Percentiles rank a stretch among this genome's conserved stretches.
These are phyloP conservation scores for Scedosporium minutisporum DNA, from an alignment of 2,329 filamentous ascomycete species.

Conservation along the genomic window DNA sequence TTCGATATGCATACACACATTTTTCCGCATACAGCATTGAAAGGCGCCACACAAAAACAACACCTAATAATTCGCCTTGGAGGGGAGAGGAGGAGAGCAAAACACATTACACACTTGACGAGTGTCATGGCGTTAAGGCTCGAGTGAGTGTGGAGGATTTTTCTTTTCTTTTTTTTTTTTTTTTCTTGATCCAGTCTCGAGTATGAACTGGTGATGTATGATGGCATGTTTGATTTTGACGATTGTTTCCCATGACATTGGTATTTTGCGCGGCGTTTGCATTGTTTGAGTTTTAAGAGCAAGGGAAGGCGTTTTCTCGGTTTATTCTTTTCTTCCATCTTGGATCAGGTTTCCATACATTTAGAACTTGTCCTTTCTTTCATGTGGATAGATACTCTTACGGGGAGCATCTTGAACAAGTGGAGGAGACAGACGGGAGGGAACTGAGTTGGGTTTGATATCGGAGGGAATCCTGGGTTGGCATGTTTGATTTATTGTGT, in stretches of 20 bases:
- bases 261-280: background rate
- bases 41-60: background rate
- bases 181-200: too few species aligned
- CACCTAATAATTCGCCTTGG: background rate
- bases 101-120: background rate
- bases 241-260: conserved; percentile 1
- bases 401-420: too few species aligned
- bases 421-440: too few species aligned
- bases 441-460: too few species aligned
- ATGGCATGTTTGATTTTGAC: conserved; percentile 1
- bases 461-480: too few species aligned
- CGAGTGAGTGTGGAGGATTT: background rate
- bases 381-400: too few species aligned
- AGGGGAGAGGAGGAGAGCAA: background rate
- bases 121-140: background rate
- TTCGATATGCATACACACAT: background rate
- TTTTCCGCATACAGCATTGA: background rate
- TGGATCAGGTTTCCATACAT: too few species aligned
- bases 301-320: background rate
- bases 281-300: background rate
- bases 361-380: too few species aligned
- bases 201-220: background rate
- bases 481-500: too few species aligned
- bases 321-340: background rate
- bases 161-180: too few species aligned